A percentile compares a stretch with the other conserved stretches of the same genome.
Conservation (phyloP, 73 alveolate genomes). For the Symbiodinium pilosum region DNA sequence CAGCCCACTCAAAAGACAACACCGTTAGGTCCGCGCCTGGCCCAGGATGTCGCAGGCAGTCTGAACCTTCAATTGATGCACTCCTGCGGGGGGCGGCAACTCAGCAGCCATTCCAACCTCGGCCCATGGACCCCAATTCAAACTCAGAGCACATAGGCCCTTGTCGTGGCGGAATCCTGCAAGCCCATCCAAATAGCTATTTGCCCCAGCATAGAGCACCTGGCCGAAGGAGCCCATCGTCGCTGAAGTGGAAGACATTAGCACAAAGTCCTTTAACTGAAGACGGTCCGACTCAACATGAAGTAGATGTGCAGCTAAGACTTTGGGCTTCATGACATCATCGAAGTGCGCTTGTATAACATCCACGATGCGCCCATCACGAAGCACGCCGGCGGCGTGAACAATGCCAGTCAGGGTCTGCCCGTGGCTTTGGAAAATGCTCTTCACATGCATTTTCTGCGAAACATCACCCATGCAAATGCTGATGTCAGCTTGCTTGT, state of each 20-base stretch:
- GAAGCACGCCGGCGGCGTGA: conserved; percentile 38
- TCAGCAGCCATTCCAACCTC: conserved; percentile 39
- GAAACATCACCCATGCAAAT: background rate
- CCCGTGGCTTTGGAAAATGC: background rate
- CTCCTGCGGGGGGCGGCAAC: background rate
- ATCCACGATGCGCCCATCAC: background rate
- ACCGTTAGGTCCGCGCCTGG: too few relatives aligned
- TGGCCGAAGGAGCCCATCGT: background rate
- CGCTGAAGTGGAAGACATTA: background rate
- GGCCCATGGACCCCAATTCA: conserved; percentile 42
- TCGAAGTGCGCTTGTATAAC: background rate
- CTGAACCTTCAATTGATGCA: background rate
- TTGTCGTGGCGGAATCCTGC: background rate
- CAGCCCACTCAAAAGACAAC: too few relatives aligned
- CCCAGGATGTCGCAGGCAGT: background rate
- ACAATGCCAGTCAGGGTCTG: background rate
- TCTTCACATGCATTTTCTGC: background rate
- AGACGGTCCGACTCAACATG: background rate
- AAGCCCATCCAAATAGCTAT: conserved; percentile 1
- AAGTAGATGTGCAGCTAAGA: background rate
- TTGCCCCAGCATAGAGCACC: conserved; percentile 2
- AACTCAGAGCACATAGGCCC: background rate
- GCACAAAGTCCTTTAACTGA: background rate
- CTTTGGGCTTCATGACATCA: background rate
- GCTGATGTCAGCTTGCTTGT: background rate